Conservation (phyloP, 78 protist genomes). For the Tieghemostelium lacteum region DNA sequence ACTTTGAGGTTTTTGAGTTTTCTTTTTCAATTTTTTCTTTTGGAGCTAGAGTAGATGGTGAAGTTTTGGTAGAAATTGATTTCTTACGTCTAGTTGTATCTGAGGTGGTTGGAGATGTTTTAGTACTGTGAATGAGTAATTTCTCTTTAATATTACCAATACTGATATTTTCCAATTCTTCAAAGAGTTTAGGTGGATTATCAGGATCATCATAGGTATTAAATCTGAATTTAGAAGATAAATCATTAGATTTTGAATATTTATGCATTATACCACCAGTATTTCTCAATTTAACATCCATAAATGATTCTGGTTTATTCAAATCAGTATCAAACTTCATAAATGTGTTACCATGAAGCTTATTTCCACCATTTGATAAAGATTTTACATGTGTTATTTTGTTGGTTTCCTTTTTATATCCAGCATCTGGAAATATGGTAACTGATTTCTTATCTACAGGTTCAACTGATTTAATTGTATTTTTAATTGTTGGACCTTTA, state of each 20-base stretch:
- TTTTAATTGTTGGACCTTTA: not conserved
- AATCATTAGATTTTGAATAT: not conserved
- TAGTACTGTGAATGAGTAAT: not conserved
- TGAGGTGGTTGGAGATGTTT: not conserved
- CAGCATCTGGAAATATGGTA: not conserved
- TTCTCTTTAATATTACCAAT: not conserved
- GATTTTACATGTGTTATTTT: not conserved
- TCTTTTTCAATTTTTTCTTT: not conserved
- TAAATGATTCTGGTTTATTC: constrained; percentile 1
- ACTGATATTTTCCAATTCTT: not conserved
- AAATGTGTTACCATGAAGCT: not conserved
- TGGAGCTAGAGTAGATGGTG: not conserved
- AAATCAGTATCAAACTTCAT: not conserved
- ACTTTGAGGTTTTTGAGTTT: not conserved
- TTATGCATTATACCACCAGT: not conserved
- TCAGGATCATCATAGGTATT: no score
- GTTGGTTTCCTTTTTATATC: not conserved
- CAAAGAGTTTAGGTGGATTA: not conserved
- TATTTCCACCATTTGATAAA: not conserved
- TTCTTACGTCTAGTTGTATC: not conserved
- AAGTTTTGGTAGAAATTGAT: not conserved
- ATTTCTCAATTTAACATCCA: constrained; percentile 13
- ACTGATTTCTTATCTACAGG: not conserved
- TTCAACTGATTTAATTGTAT: not conserved
- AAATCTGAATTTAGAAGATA: not conserved